Base-by-base conservation (phyloP, 1,284 basidiomycete genomes). In the Marasmius sp. region DNA sequence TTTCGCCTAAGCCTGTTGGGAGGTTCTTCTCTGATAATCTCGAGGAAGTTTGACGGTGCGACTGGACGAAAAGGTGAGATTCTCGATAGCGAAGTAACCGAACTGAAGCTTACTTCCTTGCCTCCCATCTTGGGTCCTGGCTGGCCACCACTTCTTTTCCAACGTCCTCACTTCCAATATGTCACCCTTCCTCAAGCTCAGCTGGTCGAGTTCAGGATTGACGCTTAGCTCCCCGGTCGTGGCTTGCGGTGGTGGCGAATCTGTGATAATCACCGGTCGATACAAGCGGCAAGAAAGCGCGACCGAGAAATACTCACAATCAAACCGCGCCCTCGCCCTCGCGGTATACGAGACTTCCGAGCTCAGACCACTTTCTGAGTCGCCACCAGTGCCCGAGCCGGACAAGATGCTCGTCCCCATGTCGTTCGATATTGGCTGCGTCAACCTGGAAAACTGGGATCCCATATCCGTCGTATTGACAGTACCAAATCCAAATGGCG, bases 91-190 rank as follows among this genome's bases (percentile, higher is more conserved):
- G 16, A 9, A 12, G 5, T 43, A 33, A 20, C 16, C 16, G 22
- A 20, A 54, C 36, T 16, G 7, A 55, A 8, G 49, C 59, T 18
- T 47, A 63, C 62, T 53, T 60, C 62, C 62, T 22, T 33, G 36
- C 36, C 49, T 66, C 45, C 64, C 66, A 69, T 59, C 72, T 67
- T 12, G 67, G 58, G 55, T 71, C 51, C 54, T 70, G 67, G 59
- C 66, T 65, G 52, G 64, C 65, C 38, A 58, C 58, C 18, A 68
- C 53, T 61, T 75, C 65, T 70, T 67, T 9, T 53, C 59, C 33
- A 60, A 38, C 27, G 53, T 52, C 14, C 54, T 34, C 4, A 63
- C 62, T 11, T 60, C 53, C 27, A 63, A 55, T 9, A 60, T 58
- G 11, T 63, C 62, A 8, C 58, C 58, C 33, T 60, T 63, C 34